These are phyloP conservation scores for Canavalia ensiformis DNA, from an alignment of 306 rosid genomes.

Conservation along the genomic window DNA sequence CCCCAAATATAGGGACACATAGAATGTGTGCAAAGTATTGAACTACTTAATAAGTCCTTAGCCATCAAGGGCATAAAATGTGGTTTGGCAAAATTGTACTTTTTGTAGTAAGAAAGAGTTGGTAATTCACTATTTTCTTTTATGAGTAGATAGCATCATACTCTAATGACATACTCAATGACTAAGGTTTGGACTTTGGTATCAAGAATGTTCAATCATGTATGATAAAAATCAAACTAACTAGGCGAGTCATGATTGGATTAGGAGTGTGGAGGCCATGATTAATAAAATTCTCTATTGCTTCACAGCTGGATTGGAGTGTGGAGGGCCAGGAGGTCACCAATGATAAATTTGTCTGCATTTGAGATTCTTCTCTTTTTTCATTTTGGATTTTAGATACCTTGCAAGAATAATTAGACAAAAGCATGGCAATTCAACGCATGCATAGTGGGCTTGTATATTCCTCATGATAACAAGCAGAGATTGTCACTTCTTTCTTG, in stretches of 20 bases:
- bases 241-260: not conserved
- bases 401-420: slow-evolving; percentile 28
- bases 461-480: slow-evolving; percentile 32
- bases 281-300: slow-evolving; percentile 1
- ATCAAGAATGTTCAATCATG: slow-evolving; percentile 2
- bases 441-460: slow-evolving; percentile 51
- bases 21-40: slow-evolving; percentile 32
- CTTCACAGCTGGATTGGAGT: slow-evolving; percentile 34
- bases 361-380: not conserved
- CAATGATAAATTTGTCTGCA: slow-evolving; percentile 41
- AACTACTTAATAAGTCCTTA: slow-evolving; percentile 37
- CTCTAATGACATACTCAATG: not conserved
- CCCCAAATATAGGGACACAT: slow-evolving; percentile 9
- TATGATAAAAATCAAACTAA: not conserved
- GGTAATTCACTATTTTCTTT: slow-evolving; percentile 1
- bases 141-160: not conserved
- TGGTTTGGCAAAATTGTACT: slow-evolving; percentile 35
- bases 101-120: slow-evolving; percentile 10
- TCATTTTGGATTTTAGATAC: slow-evolving; percentile 32
- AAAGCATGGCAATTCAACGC: slow-evolving; percentile 42
- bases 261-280: not conserved
- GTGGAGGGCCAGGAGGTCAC: slow-evolving; percentile 29
- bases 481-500: slow-evolving; percentile 38
- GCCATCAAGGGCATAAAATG: slow-evolving; percentile 16
- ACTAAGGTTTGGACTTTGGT: not conserved